Percentiles rank a stretch among this genome's conserved stretches.
Evolutionary conservation across 2,329 filamentous ascomycete species (phyloP).

Genomic region (Cadophora malorum): DNA sequence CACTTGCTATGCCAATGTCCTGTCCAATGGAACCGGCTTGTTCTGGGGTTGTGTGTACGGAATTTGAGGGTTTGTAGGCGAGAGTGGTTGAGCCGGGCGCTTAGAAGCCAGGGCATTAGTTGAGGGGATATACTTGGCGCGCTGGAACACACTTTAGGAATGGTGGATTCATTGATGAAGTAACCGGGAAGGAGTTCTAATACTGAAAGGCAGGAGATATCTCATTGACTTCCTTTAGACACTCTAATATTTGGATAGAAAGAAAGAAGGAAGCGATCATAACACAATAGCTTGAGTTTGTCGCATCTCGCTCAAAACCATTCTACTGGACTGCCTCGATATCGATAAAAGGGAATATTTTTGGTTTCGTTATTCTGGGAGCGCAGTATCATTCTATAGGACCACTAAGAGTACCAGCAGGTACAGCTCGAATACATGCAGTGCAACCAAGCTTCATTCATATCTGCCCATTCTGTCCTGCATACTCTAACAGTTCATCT

Average conservation of each 20-base stretch:
- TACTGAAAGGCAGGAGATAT: not conserved
- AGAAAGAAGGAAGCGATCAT: no score
- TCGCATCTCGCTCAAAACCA: not conserved
- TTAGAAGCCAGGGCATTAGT: constrained; percentile 28
- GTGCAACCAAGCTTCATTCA: constrained; percentile 13
- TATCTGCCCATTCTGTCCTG: constrained; percentile 14
- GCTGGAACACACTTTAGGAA: constrained; percentile 8
- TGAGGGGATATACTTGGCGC: constrained; percentile 18
- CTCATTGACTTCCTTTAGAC: not conserved
- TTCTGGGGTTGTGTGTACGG: not conserved
- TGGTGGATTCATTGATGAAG: not conserved
- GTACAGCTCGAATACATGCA: not conserved
- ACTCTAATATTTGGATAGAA: not conserved
- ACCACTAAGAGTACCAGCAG: not conserved
- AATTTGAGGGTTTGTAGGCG: constrained; percentile 13
- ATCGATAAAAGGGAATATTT: not conserved
- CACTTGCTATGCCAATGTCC: constrained; percentile 15
- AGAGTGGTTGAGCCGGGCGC: constrained; percentile 31
- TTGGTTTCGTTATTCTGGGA: constrained; percentile 2
- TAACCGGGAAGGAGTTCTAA: no score
- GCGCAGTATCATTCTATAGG: not conserved
- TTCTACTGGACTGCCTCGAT: not conserved
- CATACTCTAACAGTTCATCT: constrained; percentile 20
- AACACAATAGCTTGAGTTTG: not conserved
- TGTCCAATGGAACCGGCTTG: constrained; percentile 31